A percentile compares a stretch with the other conserved stretches of the same genome.
phyloP scores from a whole-genome alignment of 2,329 filamentous ascomycete genomes.

The Exophiala viscosa region DNA sequence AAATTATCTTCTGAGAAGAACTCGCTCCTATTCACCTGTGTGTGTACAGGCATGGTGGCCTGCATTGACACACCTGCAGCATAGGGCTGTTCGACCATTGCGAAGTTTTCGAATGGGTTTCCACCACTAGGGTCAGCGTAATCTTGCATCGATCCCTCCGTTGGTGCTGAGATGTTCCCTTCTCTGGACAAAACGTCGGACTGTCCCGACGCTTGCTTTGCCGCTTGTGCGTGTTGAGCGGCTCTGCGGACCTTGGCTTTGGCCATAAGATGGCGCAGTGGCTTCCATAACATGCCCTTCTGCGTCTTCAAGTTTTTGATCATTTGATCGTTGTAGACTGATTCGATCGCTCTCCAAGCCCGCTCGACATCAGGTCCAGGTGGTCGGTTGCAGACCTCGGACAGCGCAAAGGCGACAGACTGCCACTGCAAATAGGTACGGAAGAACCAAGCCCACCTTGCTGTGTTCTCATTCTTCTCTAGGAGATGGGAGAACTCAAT shows the following conservation, averaged over 20 bases:
- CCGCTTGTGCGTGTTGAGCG: conserved; percentile 40
- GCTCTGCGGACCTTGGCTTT: conserved; percentile 55
- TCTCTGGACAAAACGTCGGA: conserved; percentile 11
- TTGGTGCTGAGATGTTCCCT: conserved; percentile 4
- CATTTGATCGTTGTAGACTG: conserved; percentile 39
- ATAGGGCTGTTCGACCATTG: conserved; percentile 11
- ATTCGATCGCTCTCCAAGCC: conserved; percentile 57
- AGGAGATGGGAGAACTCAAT: conserved; percentile 67
- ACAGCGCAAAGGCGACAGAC: conserved; percentile 58
- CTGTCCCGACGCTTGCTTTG: conserved; percentile 5
- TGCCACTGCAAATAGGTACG: conserved; percentile 64
- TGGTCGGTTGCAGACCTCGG: conserved; percentile 57
- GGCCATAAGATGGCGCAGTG: conserved; percentile 57
- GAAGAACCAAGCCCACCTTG: conserved; percentile 65
- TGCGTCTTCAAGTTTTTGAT: conserved; percentile 36
- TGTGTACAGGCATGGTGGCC: neutral
- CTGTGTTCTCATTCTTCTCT: conserved; percentile 59
- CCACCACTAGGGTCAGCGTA: conserved; percentile 10
- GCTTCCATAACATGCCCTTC: conserved; percentile 60
- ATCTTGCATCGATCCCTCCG: conserved; percentile 16
- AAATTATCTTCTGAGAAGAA: conserved; percentile 1
- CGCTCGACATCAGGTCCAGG: conserved; percentile 56
- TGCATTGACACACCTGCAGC: neutral
- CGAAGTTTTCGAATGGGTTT: conserved; percentile 17
- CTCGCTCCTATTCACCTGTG: neutral